These are phyloP conservation scores for Apiospora saccharicola DNA, from an alignment of 2,329 filamentous ascomycete genomes.

Conservation along the genomic window DNA sequence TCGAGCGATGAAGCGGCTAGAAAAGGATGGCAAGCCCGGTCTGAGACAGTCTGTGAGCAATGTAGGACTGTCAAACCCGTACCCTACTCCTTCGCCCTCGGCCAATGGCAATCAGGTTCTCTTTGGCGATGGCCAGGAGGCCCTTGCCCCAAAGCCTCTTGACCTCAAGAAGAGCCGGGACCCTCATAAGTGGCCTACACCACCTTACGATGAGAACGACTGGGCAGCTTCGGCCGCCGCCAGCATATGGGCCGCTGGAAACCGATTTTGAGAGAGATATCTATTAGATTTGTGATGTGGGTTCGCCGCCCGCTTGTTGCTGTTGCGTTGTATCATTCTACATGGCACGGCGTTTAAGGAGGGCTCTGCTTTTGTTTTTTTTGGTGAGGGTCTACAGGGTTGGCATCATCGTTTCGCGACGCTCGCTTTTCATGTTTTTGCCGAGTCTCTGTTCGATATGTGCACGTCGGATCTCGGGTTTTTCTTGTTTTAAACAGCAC, in stretches of 20 bases:
- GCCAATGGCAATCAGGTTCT: constrained; percentile 81
- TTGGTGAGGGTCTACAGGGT: constrained; percentile 22
- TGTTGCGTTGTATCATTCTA: constrained; percentile 35
- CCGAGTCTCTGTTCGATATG: constrained; percentile 21
- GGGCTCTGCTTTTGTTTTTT: constrained; percentile 27
- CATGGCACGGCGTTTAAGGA: constrained; percentile 45
- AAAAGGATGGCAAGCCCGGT: constrained; percentile 57
- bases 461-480: constrained; percentile 17
- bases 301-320: constrained; percentile 28
- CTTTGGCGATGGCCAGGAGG: constrained; percentile 72
- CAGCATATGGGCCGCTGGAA: constrained; percentile 79
- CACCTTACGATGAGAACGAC: constrained; percentile 91
- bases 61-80: constrained; percentile 65
- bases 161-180: constrained; percentile 68
- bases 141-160: constrained; percentile 73
- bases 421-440: constrained; percentile 23
- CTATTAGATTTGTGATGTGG: constrained; percentile 13
- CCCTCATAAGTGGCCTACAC: constrained; percentile 85
- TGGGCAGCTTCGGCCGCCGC: constrained; percentile 87
- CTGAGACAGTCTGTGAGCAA: constrained; percentile 72
- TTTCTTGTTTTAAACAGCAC: constrained; percentile 21
- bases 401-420: constrained; percentile 23
- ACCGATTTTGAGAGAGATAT: constrained; percentile 52
- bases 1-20: constrained; percentile 76
- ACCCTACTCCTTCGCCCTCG: constrained; percentile 76